phyloP scores from a whole-genome alignment of 768 basidiomycete genomes.

The Cytidiella melzeri region DNA sequence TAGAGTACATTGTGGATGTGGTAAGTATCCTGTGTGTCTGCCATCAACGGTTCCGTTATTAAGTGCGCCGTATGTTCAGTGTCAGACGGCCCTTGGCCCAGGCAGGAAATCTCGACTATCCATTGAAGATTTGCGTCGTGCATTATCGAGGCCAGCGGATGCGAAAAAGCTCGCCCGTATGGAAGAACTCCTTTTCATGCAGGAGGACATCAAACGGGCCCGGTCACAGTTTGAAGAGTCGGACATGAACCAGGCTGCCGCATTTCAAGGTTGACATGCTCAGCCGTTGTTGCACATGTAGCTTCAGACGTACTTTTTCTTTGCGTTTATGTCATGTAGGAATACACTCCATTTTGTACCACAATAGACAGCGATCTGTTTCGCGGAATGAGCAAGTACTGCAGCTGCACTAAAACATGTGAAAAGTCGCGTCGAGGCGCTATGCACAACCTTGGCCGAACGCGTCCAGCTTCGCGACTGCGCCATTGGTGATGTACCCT shows the following conservation, averaged over 20 bases:
- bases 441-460: no score
- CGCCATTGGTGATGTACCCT: no score
- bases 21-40: constrained; percentile 41
- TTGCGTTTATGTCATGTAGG: no score
- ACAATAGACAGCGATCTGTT: no score
- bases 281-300: no score
- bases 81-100: constrained; percentile 64
- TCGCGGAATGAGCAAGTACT: no score
- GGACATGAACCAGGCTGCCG: constrained; percentile 37
- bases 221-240: constrained; percentile 68
- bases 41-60: not conserved
- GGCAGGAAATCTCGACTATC: constrained; percentile 71
- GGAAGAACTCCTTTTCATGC: constrained; percentile 91
- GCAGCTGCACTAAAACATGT: no score
- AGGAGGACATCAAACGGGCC: constrained; percentile 89
- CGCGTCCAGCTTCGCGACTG: no score
- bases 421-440: no score
- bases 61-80: constrained; percentile 35
- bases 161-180: constrained; percentile 88
- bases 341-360: no score
- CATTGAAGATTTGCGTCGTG: constrained; percentile 80
- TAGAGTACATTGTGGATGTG: constrained; percentile 86
- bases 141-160: constrained; percentile 78
- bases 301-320: no score
- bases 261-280: not conserved